phyloP scores from a whole-genome alignment of 257 asterid genomes.

The Marsdenia floribunda region DNA sequence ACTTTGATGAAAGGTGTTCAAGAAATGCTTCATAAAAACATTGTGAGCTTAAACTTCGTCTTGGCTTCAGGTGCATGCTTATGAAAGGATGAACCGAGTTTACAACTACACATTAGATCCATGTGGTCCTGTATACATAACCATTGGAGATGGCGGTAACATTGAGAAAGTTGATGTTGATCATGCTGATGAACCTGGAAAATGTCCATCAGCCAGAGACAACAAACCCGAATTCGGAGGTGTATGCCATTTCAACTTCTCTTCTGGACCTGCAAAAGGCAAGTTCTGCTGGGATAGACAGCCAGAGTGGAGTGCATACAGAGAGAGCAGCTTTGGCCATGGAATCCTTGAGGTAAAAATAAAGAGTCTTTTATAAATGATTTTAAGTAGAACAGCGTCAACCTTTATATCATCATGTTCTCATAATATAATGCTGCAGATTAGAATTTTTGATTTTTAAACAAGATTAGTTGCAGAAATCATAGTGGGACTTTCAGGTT shows the following conservation, averaged over 20 bases:
- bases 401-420: no score
- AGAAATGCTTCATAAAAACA: not conserved
- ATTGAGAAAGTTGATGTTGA: slow-evolving; percentile 69
- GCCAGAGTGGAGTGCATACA: slow-evolving; percentile 93
- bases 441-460: no score
- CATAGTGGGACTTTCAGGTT: slow-evolving; percentile 35
- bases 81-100: slow-evolving; percentile 78
- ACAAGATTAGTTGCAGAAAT: no score
- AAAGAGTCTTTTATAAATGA: no score
- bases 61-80: slow-evolving; percentile 52
- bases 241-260: slow-evolving; percentile 60
- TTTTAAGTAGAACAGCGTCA: no score
- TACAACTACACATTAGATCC: slow-evolving; percentile 63
- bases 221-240: slow-evolving; percentile 66
- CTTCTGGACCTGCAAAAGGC: slow-evolving; percentile 69
- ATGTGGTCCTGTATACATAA: slow-evolving; percentile 78
- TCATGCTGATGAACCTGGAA: slow-evolving; percentile 79
- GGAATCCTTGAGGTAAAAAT: slow-evolving; percentile 79
- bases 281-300: slow-evolving; percentile 85
- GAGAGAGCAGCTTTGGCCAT: slow-evolving; percentile 98
- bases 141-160: slow-evolving; percentile 92
- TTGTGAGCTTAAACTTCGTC: not conserved
- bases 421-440: no score
- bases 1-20: not conserved
- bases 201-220: slow-evolving; percentile 59